phyloP scores from a whole-genome alignment of 1,284 basidiomycete species.

The Ustilago sp. region DNA sequence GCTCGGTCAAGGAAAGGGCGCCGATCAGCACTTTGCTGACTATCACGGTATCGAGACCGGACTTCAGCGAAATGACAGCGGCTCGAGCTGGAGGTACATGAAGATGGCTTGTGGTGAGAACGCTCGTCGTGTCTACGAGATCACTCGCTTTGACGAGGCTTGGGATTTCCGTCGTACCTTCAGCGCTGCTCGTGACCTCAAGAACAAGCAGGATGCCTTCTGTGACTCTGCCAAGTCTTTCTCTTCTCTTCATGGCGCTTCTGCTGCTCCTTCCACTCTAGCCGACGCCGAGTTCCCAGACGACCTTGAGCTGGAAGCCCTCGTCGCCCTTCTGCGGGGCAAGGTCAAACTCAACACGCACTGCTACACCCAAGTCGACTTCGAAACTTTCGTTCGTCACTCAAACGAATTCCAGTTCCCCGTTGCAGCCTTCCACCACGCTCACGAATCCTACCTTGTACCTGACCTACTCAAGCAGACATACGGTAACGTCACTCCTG shows the following conservation, averaged over 20 bases:
- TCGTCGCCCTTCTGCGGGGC: conserved; percentile 87
- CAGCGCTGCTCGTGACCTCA: conserved; percentile 79
- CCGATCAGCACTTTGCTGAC: background rate
- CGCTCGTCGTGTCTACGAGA: conserved; percentile 71
- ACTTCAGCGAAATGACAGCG: conserved; percentile 51
- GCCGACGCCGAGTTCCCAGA: conserved; percentile 78
- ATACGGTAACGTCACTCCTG: conserved; percentile 75
- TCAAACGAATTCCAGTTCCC: conserved; percentile 84
- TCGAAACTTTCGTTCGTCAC: conserved; percentile 76
- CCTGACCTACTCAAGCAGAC: conserved; percentile 81
- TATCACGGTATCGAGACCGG: conserved; percentile 32
- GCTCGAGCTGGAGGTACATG: conserved; percentile 59
- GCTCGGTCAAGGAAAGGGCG: conserved; percentile 47
- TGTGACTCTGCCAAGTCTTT: conserved; percentile 70
- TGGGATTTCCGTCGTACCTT: conserved; percentile 77
- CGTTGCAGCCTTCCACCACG: conserved; percentile 79
- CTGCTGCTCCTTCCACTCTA: conserved; percentile 76
- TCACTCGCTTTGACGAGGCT: conserved; percentile 74
- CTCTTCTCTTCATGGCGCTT: conserved; percentile 19
- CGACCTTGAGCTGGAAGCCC: conserved; percentile 82
- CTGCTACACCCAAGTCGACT: conserved; percentile 75
- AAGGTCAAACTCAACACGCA: conserved; percentile 74
- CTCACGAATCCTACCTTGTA: conserved; percentile 85
- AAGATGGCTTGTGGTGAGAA: conserved; percentile 72
- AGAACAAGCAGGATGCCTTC: conserved; percentile 79